These are phyloP conservation scores for Aphanomyces invadans DNA, from an alignment of 352 stramenopile species.

Conservation along the genomic window DNA sequence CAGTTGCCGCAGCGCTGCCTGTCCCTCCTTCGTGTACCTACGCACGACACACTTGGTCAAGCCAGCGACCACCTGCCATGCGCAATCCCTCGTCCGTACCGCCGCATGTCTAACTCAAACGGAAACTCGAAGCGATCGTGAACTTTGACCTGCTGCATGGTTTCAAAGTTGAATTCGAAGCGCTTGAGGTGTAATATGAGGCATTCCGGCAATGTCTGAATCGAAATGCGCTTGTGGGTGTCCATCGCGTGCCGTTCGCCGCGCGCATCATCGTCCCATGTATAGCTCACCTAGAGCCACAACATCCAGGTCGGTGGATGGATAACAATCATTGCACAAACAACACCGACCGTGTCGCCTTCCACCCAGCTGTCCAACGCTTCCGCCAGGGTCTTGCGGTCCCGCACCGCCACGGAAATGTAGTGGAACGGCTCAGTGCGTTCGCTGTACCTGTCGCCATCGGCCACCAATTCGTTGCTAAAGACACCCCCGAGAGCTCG, in stretches of 20 bases:
- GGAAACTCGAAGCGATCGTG: conserved; percentile 93
- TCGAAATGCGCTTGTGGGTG: conserved; percentile 86
- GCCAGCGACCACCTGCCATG: neutral
- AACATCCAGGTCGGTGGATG: too few relatives aligned
- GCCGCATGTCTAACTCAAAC: conserved; percentile 70
- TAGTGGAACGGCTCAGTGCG: conserved; percentile 87
- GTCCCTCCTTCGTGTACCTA: conserved; percentile 81
- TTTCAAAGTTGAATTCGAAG: conserved; percentile 94
- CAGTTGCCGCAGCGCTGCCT: conserved; percentile 47
- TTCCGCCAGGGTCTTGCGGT: conserved; percentile 79
- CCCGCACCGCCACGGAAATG: conserved; percentile 82
- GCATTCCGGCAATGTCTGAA: conserved; percentile 79
- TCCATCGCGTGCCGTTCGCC: conserved; percentile 69
- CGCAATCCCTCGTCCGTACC: conserved; percentile 13
- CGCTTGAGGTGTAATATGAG: conserved; percentile 93
- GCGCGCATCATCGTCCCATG: conserved; percentile 57
- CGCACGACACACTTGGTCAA: neutral
- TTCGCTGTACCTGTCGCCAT: conserved; percentile 81
- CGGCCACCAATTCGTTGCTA: conserved; percentile 87
- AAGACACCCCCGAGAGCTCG: conserved; percentile 86
- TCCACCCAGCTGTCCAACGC: conserved; percentile 81
- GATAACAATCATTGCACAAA: too few relatives aligned
- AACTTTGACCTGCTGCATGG: conserved; percentile 90
- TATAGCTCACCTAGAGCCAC: conserved; percentile 65
- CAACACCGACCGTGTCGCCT: conserved; percentile 55